These are phyloP conservation scores for Symbiodinium pilosum DNA, from an alignment of 73 alveolate genomes.

Conservation along the genomic window DNA sequence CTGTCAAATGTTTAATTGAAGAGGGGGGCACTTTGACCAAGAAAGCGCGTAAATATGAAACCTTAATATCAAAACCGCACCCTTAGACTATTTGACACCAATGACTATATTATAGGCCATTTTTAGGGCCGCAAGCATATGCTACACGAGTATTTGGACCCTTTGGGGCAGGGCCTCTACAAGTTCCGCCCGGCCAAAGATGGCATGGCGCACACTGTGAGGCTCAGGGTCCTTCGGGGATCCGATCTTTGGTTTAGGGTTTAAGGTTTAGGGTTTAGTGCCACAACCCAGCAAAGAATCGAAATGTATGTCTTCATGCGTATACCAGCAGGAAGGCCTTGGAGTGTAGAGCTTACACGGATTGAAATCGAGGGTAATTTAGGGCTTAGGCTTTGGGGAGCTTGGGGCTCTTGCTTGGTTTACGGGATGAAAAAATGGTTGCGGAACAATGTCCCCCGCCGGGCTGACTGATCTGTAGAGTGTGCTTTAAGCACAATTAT, in stretches of 20 bases:
- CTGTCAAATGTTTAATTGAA: no score
- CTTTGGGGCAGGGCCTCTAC: conserved; percentile 69
- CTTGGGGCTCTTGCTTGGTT: background rate
- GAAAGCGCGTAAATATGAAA: no score
- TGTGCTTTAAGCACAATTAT: no score
- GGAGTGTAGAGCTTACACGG: background rate
- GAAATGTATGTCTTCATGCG: no score
- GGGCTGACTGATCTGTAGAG: no score
- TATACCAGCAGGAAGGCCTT: background rate
- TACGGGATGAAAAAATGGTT: no score
- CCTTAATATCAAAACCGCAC: no score
- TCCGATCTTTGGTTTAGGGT: background rate
- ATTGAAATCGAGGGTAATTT: background rate
- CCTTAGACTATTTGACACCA: background rate
- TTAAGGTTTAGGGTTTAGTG: background rate
- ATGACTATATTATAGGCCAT: background rate
- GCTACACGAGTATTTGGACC: no score
- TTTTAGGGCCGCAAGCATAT: no score
- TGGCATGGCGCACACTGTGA: conserved; percentile 79
- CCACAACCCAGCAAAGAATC: background rate
- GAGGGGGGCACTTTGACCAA: no score
- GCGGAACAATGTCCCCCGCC: no score
- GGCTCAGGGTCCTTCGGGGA: conserved; percentile 4
- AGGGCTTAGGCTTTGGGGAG: background rate
- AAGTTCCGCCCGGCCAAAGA: conserved; percentile 65